Evolutionary conservation across 2,329 filamentous ascomycete genomes (phyloP).

Genomic region (Calonectria multiphialidica): DNA sequence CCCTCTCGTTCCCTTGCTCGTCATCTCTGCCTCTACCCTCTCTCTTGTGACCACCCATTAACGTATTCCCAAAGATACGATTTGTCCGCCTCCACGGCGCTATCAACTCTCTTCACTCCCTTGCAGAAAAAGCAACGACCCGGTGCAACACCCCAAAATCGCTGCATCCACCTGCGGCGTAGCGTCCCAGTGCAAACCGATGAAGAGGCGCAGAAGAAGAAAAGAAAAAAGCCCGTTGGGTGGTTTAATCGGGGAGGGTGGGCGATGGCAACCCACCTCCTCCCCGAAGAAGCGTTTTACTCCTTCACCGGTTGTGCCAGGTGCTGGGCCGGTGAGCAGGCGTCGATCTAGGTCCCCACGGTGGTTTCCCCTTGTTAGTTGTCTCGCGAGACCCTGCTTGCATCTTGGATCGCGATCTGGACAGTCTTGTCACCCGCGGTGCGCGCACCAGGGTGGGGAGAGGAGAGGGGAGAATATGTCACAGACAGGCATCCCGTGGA

Average conservation of each 20-base stretch:
- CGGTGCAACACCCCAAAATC: background rate
- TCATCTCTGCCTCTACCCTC: background rate
- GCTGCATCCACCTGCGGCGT: background rate
- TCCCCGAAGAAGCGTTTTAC: background rate
- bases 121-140: background rate
- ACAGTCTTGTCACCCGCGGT: background rate
- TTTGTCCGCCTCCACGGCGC: background rate
- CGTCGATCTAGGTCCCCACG: background rate
- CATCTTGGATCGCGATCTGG: slow-evolving; percentile 20
- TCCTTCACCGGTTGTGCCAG: slow-evolving; percentile 15
- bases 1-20: background rate
- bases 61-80: background rate
- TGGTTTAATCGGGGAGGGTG: background rate
- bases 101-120: background rate
- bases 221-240: background rate
- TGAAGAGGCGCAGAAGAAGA: background rate
- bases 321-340: slow-evolving; percentile 13
- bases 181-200: background rate
- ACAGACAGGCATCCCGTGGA: slow-evolving; percentile 10
- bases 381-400: slow-evolving; percentile 34
- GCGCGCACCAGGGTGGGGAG: background rate
- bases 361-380: background rate
- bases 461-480: background rate
- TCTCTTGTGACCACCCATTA: background rate
- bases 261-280: background rate